phyloP scores from a whole-genome alignment of 2,329 filamentous ascomycete genomes.

The Cordyceps cateniannulata region DNA sequence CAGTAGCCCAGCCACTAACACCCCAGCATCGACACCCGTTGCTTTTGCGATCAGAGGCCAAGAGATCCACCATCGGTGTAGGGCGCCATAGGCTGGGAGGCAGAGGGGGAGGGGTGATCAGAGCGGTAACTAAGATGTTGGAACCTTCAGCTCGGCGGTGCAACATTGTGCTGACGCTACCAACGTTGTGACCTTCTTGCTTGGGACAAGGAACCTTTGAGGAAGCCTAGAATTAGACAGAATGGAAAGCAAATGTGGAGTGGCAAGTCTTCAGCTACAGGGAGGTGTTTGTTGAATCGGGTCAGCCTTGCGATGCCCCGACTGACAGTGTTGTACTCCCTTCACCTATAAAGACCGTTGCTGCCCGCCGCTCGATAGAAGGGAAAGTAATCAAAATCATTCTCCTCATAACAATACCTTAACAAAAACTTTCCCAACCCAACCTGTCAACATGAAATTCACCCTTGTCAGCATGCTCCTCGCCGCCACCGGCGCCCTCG shows the following conservation, averaged over 20 bases:
- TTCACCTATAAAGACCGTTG: background rate
- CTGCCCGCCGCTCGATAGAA: background rate
- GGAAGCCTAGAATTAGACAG: background rate
- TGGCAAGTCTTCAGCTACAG: background rate
- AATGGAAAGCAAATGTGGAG: background rate
- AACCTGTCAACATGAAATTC: slow-evolving; percentile 10
- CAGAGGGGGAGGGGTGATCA: no score
- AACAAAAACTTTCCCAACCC: background rate
- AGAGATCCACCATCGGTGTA: slow-evolving; percentile 10
- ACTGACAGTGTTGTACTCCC: background rate
- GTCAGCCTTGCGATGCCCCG: slow-evolving; percentile 9
- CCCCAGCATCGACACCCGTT: slow-evolving; percentile 1
- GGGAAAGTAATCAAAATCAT: background rate
- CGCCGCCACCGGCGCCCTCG: slow-evolving; percentile 10
- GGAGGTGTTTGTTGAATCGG: background rate
- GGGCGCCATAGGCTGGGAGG: background rate
- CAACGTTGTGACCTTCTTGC: background rate
- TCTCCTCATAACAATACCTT: background rate
- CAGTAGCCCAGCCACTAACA: background rate
- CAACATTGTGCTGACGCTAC: background rate
- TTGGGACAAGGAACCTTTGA: background rate
- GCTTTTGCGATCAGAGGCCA: slow-evolving; percentile 4
- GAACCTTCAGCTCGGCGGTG: background rate
- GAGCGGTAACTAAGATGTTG: no score
- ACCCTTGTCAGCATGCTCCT: slow-evolving; percentile 1